Base-by-base conservation (phyloP, 768 basidiomycete species). In the Amanita subjunquillea region DNA sequence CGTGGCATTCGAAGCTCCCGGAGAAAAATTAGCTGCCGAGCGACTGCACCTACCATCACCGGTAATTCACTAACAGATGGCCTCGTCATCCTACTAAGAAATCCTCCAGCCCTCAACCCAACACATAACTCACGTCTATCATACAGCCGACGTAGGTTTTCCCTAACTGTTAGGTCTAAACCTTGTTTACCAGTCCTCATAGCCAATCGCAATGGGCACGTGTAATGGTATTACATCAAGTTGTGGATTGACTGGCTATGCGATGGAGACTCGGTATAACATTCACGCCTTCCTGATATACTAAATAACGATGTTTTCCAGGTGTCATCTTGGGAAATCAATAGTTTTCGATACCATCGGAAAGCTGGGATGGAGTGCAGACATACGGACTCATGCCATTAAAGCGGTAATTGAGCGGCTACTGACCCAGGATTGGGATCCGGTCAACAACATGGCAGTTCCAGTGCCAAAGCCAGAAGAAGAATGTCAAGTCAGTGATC, bases 1-100 rank as follows among this genome's bases (percentile, higher is more conserved):
- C 13, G 89, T 99, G 9, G 79, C 91, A 0, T 94, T 95, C 60
- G 92, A 96, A 71, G 78, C 91, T 0, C 91, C 91, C 0, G 80
- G 71, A 1, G 91, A 92, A 64, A 78, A 69, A 56, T 62, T 77
- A 46, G 82, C 94, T 2, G 80, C 93, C 0, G 66, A 69, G 2
- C 76, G 95, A 20, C 73, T 97, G 12, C 93, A 97, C 64, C 80
- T 98, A 3, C 92, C 94, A 2, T 73, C 81, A 6, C 91, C 93
- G 2, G 91, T 92, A 57, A 53, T 79, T 68, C n/a, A 40, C 27
- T 41, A 42, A 12, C 30, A 32, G 39, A 32, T 7, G 40, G 29
- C 9, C 42, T 15, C 23, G 3, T 43, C 5, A 30, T 44, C 54
- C 2, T 59, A 29, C 23, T 32, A 42, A 42, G 39, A 45, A 38